A percentile compares a stretch with the other conserved stretches of the same genome.
Evolutionary conservation across 2,329 filamentous ascomycete species (phyloP).

Genomic region (Berkeleyomyces basicola): DNA sequence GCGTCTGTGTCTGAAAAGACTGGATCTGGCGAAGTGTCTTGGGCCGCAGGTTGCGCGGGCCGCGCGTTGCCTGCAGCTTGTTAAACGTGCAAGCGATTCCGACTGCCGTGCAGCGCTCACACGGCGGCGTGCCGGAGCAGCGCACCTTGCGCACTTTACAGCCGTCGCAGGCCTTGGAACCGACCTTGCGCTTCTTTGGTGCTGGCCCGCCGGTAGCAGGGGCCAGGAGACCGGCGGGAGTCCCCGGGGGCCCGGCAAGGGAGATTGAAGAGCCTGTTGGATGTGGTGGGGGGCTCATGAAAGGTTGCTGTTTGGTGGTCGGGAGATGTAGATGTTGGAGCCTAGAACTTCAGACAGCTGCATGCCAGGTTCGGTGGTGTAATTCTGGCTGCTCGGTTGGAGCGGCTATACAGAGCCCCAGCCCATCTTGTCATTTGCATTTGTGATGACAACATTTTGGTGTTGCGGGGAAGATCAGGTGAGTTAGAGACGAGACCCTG

Average conservation of each 20-base stretch:
- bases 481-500: neutral
- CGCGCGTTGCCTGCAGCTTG: slow-evolving; percentile 27
- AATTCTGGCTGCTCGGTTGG: too few relatives aligned
- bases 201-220: too few relatives aligned
- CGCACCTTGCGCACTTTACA: slow-evolving; percentile 37
- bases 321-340: neutral
- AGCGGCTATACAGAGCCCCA: too few relatives aligned
- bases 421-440: slow-evolving; percentile 2
- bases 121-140: slow-evolving; percentile 31
- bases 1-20: slow-evolving; percentile 1
- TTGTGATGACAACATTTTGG: slow-evolving; percentile 4
- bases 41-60: slow-evolving; percentile 29
- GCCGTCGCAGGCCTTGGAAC: slow-evolving; percentile 27
- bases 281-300: neutral
- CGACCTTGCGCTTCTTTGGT: slow-evolving; percentile 11
- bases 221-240: neutral
- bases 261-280: neutral
- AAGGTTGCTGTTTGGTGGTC: neutral
- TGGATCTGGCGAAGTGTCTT: slow-evolving; percentile 28
- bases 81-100: slow-evolving; percentile 35
- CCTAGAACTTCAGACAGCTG: neutral
- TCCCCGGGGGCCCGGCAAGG: neutral
- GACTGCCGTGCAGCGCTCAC: slow-evolving; percentile 27
- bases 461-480: neutral
- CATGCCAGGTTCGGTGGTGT: neutral